phyloP scores from a whole-genome alignment of 176 grass and related monocot genomes.

The Phoenix roebelenii region DNA sequence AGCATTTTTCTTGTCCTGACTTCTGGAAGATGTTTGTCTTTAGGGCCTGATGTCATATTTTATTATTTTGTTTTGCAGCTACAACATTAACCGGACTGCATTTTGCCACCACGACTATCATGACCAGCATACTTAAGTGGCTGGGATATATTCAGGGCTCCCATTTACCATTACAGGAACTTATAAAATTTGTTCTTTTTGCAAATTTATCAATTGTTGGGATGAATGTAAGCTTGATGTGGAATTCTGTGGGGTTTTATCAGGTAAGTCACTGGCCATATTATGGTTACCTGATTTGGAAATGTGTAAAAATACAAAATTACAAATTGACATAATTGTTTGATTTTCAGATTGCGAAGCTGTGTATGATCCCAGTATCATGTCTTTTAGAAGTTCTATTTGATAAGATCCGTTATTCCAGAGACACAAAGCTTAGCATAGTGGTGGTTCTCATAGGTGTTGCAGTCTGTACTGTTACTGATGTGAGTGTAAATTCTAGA shows the following conservation, averaged over 20 bases:
- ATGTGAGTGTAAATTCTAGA: conserved; percentile 44
- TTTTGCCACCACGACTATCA: conserved; percentile 42
- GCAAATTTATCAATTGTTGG: conserved; percentile 52
- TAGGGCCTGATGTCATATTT: background rate
- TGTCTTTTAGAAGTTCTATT: conserved; percentile 39
- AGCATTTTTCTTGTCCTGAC: no score
- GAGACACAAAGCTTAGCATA: conserved; percentile 51
- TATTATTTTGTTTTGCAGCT: conserved; percentile 21
- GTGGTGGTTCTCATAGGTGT: conserved; percentile 43
- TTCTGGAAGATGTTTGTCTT: background rate
- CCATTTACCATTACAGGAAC: conserved; percentile 35
- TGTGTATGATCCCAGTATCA: conserved; percentile 41
- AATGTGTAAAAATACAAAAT: no score
- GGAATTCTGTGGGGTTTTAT: conserved; percentile 65
- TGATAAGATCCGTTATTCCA: conserved; percentile 44
- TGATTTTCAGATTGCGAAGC: conserved; percentile 38
- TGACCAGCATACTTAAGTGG: conserved; percentile 44
- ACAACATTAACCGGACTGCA: conserved; percentile 55
- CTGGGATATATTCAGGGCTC: conserved; percentile 41
- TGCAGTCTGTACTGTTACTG: conserved; percentile 46
- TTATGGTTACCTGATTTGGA: background rate
- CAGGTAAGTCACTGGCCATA: conserved; percentile 20
- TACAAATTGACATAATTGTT: no score
- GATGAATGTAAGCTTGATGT: conserved; percentile 58
- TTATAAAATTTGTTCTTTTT: conserved; percentile 46